Evolutionary conservation across 768 basidiomycete species (phyloP).

Genomic region (Sporobolomyces roseus): DNA sequence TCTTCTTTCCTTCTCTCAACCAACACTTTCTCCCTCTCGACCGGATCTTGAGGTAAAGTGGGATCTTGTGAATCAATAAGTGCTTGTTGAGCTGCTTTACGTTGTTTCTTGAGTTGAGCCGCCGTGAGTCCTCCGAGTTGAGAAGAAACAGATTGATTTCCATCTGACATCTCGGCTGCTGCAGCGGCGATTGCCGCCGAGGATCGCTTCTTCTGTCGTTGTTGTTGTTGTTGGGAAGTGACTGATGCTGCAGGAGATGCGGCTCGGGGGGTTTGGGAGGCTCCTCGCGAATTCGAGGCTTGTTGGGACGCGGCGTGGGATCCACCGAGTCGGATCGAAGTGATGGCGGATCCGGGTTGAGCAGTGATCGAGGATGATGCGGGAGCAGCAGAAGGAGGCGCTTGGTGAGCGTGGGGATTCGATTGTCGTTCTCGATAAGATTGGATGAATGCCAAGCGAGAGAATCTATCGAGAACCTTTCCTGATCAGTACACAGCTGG

Average conservation of each 20-base stretch:
- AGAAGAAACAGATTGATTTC: slow-evolving; percentile 12
- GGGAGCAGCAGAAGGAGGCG: not conserved
- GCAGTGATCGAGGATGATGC: slow-evolving; percentile 4
- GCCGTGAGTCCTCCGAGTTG: not conserved
- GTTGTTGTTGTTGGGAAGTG: not conserved
- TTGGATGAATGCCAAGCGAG: slow-evolving; percentile 41
- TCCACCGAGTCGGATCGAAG: slow-evolving; percentile 30
- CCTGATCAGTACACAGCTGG: not conserved
- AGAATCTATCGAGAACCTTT: slow-evolving; percentile 26
- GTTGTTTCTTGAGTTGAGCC: slow-evolving; percentile 11
- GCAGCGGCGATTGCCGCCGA: not conserved
- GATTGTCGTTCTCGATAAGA: slow-evolving; percentile 34
- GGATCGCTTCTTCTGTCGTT: not conserved
- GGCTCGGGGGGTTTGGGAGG: not conserved
- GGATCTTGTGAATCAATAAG: not conserved
- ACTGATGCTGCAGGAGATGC: slow-evolving; percentile 22
- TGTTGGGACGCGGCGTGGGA: not conserved
- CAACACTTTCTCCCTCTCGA: slow-evolving; percentile 2
- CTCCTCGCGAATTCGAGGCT: not conserved
- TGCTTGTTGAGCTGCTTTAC: not conserved
- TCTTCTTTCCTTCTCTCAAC: not conserved
- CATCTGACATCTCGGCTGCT: slow-evolving; percentile 23
- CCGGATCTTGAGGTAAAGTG: not conserved
- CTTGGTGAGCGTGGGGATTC: not conserved
- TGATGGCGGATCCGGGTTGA: slow-evolving; percentile 30